phyloP scores from a whole-genome alignment of 2,329 filamentous ascomycete genomes.

The Passalora sequoiae region DNA sequence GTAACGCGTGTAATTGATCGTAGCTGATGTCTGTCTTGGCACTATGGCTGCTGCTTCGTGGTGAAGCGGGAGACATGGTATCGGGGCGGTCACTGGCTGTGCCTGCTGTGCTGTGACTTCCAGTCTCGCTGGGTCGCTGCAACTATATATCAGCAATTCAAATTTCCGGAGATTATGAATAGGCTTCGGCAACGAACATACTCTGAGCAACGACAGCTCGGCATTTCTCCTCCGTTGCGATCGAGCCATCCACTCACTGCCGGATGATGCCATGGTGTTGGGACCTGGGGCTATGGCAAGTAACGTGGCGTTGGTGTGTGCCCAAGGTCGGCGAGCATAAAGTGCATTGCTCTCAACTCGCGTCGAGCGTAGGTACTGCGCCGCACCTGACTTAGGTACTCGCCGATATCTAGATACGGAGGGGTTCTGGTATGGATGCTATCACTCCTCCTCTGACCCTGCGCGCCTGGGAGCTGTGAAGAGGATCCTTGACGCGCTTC shows the following conservation, averaged over 20 bases:
- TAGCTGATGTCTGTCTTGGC: slow-evolving; percentile 11
- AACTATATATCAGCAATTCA: neutral
- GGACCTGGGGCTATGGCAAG: neutral
- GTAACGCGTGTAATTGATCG: slow-evolving; percentile 16
- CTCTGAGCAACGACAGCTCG: slow-evolving; percentile 16
- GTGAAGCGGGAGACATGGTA: slow-evolving; percentile 12
- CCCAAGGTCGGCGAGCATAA: neutral
- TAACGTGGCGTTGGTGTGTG: neutral
- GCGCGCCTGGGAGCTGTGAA: too few relatives aligned
- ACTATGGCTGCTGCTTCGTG: slow-evolving; percentile 14
- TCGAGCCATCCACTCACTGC: slow-evolving; percentile 15
- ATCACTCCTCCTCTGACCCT: too few relatives aligned
- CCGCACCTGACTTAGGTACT: too few relatives aligned
- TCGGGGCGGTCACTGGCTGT: slow-evolving; percentile 9
- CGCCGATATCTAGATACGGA: too few relatives aligned
- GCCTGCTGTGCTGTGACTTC: slow-evolving; percentile 11
- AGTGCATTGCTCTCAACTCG: neutral
- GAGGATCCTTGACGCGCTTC: too few relatives aligned
- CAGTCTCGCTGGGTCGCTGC: slow-evolving; percentile 14
- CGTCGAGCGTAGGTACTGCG: neutral
- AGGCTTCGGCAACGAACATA: slow-evolving; percentile 2
- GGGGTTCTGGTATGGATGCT: too few relatives aligned
- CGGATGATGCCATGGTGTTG: slow-evolving; percentile 11
- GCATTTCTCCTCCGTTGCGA: slow-evolving; percentile 13
- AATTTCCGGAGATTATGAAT: too few relatives aligned